Percentiles rank a stretch among this genome's conserved stretches.
These are phyloP conservation scores for Metarhizium humberi DNA, from an alignment of 2,329 filamentous ascomycete genomes.

Conservation along the genomic window DNA sequence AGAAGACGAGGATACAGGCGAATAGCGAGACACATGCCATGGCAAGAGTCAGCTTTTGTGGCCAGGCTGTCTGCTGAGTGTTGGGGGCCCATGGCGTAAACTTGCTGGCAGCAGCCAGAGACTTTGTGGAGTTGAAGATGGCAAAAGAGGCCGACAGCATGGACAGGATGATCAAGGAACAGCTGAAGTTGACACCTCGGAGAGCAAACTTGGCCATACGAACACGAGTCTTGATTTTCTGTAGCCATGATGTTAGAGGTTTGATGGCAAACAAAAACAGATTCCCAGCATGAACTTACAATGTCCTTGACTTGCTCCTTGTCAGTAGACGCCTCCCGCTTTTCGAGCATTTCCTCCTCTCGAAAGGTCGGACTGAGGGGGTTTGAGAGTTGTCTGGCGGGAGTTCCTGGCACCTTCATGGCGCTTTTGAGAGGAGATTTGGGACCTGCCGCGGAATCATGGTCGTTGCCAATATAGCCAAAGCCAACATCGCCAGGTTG, in stretches of 20 bases:
- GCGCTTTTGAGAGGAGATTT: slow-evolving; percentile 82
- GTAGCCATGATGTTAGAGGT: slow-evolving; percentile 14
- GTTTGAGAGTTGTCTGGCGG: slow-evolving; percentile 62
- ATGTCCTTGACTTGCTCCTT: slow-evolving; percentile 81
- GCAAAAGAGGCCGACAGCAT: slow-evolving; percentile 82
- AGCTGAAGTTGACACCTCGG: slow-evolving; percentile 94
- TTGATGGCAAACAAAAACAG: neutral
- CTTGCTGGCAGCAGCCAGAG: slow-evolving; percentile 64
- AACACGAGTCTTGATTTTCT: slow-evolving; percentile 91
- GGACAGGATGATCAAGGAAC: slow-evolving; percentile 85
- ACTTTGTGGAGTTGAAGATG: slow-evolving; percentile 84
- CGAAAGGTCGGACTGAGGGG: slow-evolving; percentile 85
- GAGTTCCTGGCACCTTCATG: slow-evolving; percentile 77
- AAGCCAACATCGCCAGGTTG: slow-evolving; percentile 81
- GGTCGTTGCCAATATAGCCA: slow-evolving; percentile 67
- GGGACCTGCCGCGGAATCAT: slow-evolving; percentile 54
- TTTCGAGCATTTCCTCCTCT: slow-evolving; percentile 80
- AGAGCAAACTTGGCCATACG: slow-evolving; percentile 90
- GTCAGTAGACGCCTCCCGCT: slow-evolving; percentile 71
- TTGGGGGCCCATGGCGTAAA: slow-evolving; percentile 75
- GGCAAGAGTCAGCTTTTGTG: slow-evolving; percentile 72
- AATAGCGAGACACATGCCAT: slow-evolving; percentile 74
- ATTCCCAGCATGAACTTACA: slow-evolving; percentile 46
- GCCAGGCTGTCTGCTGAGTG: slow-evolving; percentile 64
- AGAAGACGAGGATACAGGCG: slow-evolving; percentile 71